Conservation (phyloP, 768 basidiomycete genomes). For the Pleurotus sapidus region DNA sequence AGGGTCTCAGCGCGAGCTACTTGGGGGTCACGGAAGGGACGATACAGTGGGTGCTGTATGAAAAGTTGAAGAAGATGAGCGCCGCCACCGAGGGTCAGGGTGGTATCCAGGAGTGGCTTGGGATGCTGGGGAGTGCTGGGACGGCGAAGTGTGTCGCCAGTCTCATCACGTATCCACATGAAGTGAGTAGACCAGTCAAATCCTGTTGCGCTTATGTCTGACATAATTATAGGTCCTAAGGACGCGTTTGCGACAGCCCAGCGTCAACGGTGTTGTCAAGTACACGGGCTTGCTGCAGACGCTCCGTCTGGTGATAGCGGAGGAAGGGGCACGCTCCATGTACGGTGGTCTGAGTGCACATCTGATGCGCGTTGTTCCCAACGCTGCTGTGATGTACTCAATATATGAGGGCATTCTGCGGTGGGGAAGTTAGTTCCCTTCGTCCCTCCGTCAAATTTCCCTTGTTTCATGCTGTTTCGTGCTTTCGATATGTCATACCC, state of each 20-base stretch:
- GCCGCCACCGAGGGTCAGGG: constrained; percentile 52
- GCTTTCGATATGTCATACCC: not conserved
- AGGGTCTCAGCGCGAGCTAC: constrained; percentile 92
- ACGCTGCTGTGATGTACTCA: constrained; percentile 95
- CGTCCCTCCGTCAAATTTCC: not conserved
- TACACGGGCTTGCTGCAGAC: constrained; percentile 89
- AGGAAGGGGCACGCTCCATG: constrained; percentile 83
- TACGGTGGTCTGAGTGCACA: constrained; percentile 95
- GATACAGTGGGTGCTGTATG: constrained; percentile 97
- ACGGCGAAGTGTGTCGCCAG: constrained; percentile 92
- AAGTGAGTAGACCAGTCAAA: constrained; percentile 51
- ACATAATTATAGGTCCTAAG: constrained; percentile 66
- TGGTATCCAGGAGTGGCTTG: constrained; percentile 63
- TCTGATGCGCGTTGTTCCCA: constrained; percentile 95
- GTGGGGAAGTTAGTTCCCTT: constrained; percentile 40
- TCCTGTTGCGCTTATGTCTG: not conserved
- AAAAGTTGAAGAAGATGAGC: constrained; percentile 78
- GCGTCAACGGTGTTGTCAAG: constrained; percentile 71
- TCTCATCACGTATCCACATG: constrained; percentile 96
- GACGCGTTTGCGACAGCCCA: constrained; percentile 88
- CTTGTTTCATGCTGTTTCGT: not conserved
- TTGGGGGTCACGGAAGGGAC: constrained; percentile 94
- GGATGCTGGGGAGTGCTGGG: constrained; percentile 88
- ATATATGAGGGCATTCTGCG: constrained; percentile 86
- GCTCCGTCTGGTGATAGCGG: constrained; percentile 76